Percentiles rank a stretch among this genome's conserved stretches.
Conservation (phyloP, 2,329 filamentous ascomycete genomes). For the Rachicladosporium sp. region DNA sequence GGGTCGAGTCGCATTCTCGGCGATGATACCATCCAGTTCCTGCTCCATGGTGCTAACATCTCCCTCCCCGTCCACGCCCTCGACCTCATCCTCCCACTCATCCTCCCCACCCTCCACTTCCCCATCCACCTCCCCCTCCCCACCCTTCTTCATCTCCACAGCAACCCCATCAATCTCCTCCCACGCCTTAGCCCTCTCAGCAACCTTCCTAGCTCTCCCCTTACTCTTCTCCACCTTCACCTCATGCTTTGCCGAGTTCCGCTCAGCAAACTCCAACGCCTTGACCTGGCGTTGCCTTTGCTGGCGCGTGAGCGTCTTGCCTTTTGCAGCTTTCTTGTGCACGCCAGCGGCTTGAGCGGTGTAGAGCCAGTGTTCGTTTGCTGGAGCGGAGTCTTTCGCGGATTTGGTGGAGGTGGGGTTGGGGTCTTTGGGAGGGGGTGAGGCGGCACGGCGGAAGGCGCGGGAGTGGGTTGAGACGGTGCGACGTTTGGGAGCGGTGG, state of each 20-base stretch:
- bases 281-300: slow-evolving; percentile 43
- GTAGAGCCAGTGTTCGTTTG: slow-evolving; percentile 51
- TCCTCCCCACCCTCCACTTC: slow-evolving; percentile 3
- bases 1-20: too few relatives aligned
- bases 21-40: too few relatives aligned
- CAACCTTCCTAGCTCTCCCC: slow-evolving; percentile 33
- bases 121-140: slow-evolving; percentile 1
- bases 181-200: slow-evolving; percentile 18
- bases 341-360: slow-evolving; percentile 59
- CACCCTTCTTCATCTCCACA: slow-evolving; percentile 3
- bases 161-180: slow-evolving; percentile 22
- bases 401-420: slow-evolving; percentile 31
- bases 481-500: slow-evolving; percentile 34
- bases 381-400: slow-evolving; percentile 29
- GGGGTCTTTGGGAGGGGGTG: slow-evolving; percentile 41
- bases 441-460: slow-evolving; percentile 59
- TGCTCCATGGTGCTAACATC: too few relatives aligned
- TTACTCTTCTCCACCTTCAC: slow-evolving; percentile 43
- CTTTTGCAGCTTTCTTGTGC: slow-evolving; percentile 49
- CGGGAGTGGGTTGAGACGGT: slow-evolving; percentile 58
- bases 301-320: slow-evolving; percentile 39
- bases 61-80: background rate
- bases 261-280: slow-evolving; percentile 44
- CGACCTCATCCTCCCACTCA: slow-evolving; percentile 3
- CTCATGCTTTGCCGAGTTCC: slow-evolving; percentile 42